phyloP scores from a whole-genome alignment of 1,284 basidiomycete genomes.

The Microbotryum saponariae region DNA sequence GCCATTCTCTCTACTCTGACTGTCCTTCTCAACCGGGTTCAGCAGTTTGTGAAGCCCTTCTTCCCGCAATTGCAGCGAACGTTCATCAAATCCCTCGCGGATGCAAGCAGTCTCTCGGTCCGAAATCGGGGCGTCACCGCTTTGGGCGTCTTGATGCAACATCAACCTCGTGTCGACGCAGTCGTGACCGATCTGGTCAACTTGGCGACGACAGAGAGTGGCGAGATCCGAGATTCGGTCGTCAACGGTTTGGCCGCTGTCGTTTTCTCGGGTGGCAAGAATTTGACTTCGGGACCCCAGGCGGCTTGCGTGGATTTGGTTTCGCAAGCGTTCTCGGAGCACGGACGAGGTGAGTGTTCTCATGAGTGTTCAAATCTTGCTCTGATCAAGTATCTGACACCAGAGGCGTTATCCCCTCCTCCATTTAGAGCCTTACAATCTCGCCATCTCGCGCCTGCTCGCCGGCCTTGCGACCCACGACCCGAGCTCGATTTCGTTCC shows the following conservation, averaged over 20 bases:
- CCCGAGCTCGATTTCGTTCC: conserved; percentile 56
- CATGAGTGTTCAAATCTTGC: conserved; percentile 50
- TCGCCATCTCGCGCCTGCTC: conserved; percentile 60
- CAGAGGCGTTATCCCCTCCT: conserved; percentile 4
- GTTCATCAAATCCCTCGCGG: conserved; percentile 87
- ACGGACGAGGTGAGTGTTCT: conserved; percentile 40
- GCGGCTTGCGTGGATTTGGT: conserved; percentile 67
- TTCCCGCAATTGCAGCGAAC: conserved; percentile 96
- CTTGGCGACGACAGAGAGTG: conserved; percentile 52
- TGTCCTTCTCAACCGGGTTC: conserved; percentile 73
- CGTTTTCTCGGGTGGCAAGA: conserved; percentile 60
- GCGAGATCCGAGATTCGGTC: conserved; percentile 65
- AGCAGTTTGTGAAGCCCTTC: conserved; percentile 89
- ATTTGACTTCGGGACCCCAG: conserved; percentile 67
- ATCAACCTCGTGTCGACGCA: conserved; percentile 70
- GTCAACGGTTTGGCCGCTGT: conserved; percentile 70
- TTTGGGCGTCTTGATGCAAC: conserved; percentile 85
- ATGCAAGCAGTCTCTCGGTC: conserved; percentile 69
- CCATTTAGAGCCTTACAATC: conserved; percentile 59
- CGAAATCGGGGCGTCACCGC: conserved; percentile 74
- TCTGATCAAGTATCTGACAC: conserved; percentile 5
- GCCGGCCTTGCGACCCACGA: conserved; percentile 57
- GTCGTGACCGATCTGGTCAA: conserved; percentile 59
- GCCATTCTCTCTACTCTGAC: conserved; percentile 76
- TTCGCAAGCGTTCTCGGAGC: conserved; percentile 65